Evolutionary conservation across 768 basidiomycete genomes (phyloP).

Genomic region (Roridomyces roridus): DNA sequence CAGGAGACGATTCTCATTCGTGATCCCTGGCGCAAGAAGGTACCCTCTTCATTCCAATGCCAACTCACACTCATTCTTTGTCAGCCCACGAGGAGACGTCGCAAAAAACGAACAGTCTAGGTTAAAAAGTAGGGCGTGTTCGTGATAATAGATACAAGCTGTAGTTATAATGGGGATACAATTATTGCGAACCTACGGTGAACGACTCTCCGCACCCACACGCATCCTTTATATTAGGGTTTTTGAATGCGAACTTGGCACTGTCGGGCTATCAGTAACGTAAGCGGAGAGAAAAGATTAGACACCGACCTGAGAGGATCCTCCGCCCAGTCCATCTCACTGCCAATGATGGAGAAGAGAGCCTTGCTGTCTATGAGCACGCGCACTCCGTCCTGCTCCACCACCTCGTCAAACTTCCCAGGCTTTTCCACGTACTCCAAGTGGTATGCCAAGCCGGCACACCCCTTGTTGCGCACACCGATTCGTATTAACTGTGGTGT

Average conservation of each 20-base stretch:
- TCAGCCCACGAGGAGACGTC: no score
- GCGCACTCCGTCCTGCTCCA: slow-evolving; percentile 92
- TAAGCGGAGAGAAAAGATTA: background rate
- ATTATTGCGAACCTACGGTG: slow-evolving; percentile 56
- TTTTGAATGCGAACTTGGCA: slow-evolving; percentile 83
- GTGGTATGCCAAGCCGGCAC: slow-evolving; percentile 87
- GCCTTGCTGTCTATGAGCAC: slow-evolving; percentile 98
- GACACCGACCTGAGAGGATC: slow-evolving; percentile 79
- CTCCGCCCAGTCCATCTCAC: slow-evolving; percentile 99
- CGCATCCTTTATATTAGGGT: slow-evolving; percentile 93
- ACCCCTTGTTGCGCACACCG: slow-evolving; percentile 96
- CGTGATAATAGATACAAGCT: slow-evolving; percentile 22
- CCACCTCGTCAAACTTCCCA: slow-evolving; percentile 93
- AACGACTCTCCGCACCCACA: slow-evolving; percentile 97
- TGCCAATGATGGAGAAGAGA: slow-evolving; percentile 96
- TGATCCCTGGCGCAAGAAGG: no score
- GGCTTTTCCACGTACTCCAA: slow-evolving; percentile 94
- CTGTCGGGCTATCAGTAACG: slow-evolving; percentile 40
- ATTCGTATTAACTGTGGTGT: slow-evolving; percentile 93
- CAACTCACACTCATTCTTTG: no score
- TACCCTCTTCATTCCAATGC: no score
- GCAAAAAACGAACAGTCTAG: no score
- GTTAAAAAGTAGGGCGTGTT: no score
- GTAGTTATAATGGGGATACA: slow-evolving; percentile 11
- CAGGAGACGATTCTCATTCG: no score